Base-by-base conservation (phyloP, 2,329 filamentous ascomycete genomes). In the Thielaviopsis musarum region DNA sequence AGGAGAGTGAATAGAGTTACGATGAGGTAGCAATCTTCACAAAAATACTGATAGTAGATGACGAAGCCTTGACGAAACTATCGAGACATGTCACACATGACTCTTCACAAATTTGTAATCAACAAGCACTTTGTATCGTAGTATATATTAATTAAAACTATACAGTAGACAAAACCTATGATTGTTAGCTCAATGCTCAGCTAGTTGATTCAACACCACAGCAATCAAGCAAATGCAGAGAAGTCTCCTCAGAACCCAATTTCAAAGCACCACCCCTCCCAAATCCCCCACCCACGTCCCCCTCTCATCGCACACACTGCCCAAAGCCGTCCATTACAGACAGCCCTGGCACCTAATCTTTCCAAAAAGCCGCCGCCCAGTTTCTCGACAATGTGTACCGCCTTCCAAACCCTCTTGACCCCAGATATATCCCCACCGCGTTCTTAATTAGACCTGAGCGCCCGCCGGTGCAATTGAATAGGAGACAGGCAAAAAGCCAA, bases 241-340 rank as follows among this genome's bases (percentile, higher is more conserved):
- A 61, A 61, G 58, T 54, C 22, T 61, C 64, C 65, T 70, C 69
- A 70, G 69, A 70, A 70, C 69, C 70, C 70, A 68, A 57, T 69
- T 54, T 71, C 60, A 69, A 71, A 72, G 70, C 70, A 72, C 65
- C 59, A 71, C 70, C 66, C 65, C 65, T 68, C 67, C 66, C 68
- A 66, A 67, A 63, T 63, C 63, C 63, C 60, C 63, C 65, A 58
- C 62, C 64, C 59, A 48, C 60, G 60, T 59, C 63, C 61, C 51
- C 49, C 34, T 28, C 59, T 45, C 55, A 54, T n/a, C 55, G 51
- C 51, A 52, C 54, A 60, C 17, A 28, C 45, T 52, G 56, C 61
- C 60, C 57, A 59, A 5, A 30, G 52, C 34, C 52, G 38, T 59
- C 57, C 57, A 59, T 59, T 55, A 59, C 57, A 59, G 57, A 59